Evolutionary conservation across 768 basidiomycete species (phyloP), one percentile per base, ranked within the genome.

Genomic region (Amyloporia xantha): DNA sequence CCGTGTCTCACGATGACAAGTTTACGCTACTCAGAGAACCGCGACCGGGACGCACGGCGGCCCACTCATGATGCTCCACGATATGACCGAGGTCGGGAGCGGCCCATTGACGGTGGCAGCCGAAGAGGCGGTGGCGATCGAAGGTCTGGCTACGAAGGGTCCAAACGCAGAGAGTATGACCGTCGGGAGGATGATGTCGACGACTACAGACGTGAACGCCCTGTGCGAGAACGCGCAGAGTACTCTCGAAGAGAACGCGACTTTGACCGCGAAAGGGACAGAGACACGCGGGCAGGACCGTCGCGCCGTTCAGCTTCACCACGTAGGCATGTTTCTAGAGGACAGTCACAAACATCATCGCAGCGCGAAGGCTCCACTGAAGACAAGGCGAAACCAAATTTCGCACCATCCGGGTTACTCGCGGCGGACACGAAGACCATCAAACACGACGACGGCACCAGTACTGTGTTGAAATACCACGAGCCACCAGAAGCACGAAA

Each of bases 401-500:
- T 95, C 63, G 77, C 71, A 13, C 77, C 78, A 4, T 96, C 92
- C 17, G 96, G 96, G 11, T 73, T 95, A 5, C 78, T 99, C 30
- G 96, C 95, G 1, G 95, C 95, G 3, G 96, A 90, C 61, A 98
- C 96, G 2, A 98, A 99, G 62, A 92, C 90, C 1, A 84, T 94
- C 37, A 77, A 79, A 55, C 75, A 80, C 26, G 69, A 72, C 5
- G 83, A 90, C 61, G 91, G 88, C n/a, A 79, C 79, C 44, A 82
- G 72, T 57, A 84, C 86, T 5, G 80, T 96, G 38, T 72, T 99
- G 54, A 99, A 98, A 66, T 99, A 99, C 65, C 94, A 98, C 54
- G 96, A 99, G 66, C 96, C 96, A 13, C 93, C 96, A 5, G 96
- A 99, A 73, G 96, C 95, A 24, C 73, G 96, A 56, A 97, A 94